These are phyloP conservation scores for Suhomyces bolitotheri DNA, from an alignment of 1,139 yeast species.

Conservation along the genomic window DNA sequence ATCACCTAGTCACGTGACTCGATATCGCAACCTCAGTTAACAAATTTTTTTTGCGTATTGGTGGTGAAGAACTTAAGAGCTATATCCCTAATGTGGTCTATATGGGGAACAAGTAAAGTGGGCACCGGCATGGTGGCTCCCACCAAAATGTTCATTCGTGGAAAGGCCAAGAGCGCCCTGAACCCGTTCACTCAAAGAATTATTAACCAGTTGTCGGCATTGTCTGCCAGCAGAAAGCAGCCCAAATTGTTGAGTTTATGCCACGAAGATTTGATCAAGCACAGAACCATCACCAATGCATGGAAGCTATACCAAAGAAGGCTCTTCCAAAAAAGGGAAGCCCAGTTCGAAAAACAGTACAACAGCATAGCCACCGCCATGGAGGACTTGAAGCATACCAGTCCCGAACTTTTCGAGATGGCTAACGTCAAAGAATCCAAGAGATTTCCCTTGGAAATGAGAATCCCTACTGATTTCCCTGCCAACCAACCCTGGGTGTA, in stretches of 20 bases:
- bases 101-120: too few species aligned
- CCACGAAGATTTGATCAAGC: slow-evolving; percentile 82
- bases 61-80: too few species aligned
- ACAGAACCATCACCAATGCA: slow-evolving; percentile 78
- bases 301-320: slow-evolving; percentile 69
- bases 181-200: slow-evolving; percentile 64
- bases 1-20: too few species aligned
- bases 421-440: slow-evolving; percentile 51
- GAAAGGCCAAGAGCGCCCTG: slow-evolving; percentile 36
- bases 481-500: slow-evolving; percentile 81
- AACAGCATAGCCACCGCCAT: slow-evolving; percentile 69
- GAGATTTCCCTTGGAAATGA: slow-evolving; percentile 73
- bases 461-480: slow-evolving; percentile 92
- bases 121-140: too few species aligned
- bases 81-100: too few species aligned
- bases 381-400: slow-evolving; percentile 57
- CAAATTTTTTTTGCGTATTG: too few species aligned
- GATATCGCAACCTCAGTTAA: too few species aligned
- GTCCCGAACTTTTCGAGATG: slow-evolving; percentile 51
- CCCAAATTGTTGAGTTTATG: slow-evolving; percentile 77
- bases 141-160: slow-evolving; percentile 37
- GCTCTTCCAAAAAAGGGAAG: slow-evolving; percentile 42
- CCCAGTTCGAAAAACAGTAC: slow-evolving; percentile 62
- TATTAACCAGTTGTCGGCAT: slow-evolving; percentile 76
- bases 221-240: slow-evolving; percentile 84